Conservation (phyloP, 1,284 basidiomycete genomes). For the Cutaneotrichosporon cutaneum region DNA sequence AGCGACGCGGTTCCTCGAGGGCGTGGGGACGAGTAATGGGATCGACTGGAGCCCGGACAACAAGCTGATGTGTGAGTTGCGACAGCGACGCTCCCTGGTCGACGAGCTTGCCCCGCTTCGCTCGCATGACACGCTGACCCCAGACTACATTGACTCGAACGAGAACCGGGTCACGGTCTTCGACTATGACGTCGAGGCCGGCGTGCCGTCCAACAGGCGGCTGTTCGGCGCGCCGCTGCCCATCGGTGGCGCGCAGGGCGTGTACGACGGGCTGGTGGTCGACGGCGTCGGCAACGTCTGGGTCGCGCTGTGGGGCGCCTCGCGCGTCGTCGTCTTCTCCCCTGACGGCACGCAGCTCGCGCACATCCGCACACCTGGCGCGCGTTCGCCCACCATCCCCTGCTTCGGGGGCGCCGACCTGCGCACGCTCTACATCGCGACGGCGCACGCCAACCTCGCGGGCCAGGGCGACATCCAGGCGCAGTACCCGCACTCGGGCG, state of each 20-base stretch:
- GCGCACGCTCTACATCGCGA: slow-evolving; percentile 43
- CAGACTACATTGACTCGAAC: slow-evolving; percentile 51
- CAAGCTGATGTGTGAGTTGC: slow-evolving; percentile 45
- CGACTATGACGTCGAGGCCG: slow-evolving; percentile 42
- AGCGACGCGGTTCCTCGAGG: slow-evolving; percentile 30
- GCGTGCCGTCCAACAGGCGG: slow-evolving; percentile 32
- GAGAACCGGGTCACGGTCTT: slow-evolving; percentile 34
- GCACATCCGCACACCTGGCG: slow-evolving; percentile 32
- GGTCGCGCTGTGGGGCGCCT: slow-evolving; percentile 49
- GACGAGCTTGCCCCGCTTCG: background rate
- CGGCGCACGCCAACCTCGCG: slow-evolving; percentile 35
- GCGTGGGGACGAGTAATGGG: slow-evolving; percentile 48
- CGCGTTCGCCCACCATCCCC: slow-evolving; percentile 44
- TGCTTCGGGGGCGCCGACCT: slow-evolving; percentile 48
- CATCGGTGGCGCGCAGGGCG: slow-evolving; percentile 29
- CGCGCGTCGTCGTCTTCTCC: slow-evolving; percentile 41
- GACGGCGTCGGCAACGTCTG: slow-evolving; percentile 50
- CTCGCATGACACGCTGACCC: slow-evolving; percentile 4
- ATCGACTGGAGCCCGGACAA: slow-evolving; percentile 49
- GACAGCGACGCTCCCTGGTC: too few species aligned
- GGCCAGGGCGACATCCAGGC: slow-evolving; percentile 32
- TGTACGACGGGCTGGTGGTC: slow-evolving; percentile 49
- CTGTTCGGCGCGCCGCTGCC: slow-evolving; percentile 32
- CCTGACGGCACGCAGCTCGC: slow-evolving; percentile 42
- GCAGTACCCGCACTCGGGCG: slow-evolving; percentile 35